These are phyloP conservation scores for Chaetomiaceae sp. DNA, from an alignment of 2,329 filamentous ascomycete genomes.

Conservation along the genomic window DNA sequence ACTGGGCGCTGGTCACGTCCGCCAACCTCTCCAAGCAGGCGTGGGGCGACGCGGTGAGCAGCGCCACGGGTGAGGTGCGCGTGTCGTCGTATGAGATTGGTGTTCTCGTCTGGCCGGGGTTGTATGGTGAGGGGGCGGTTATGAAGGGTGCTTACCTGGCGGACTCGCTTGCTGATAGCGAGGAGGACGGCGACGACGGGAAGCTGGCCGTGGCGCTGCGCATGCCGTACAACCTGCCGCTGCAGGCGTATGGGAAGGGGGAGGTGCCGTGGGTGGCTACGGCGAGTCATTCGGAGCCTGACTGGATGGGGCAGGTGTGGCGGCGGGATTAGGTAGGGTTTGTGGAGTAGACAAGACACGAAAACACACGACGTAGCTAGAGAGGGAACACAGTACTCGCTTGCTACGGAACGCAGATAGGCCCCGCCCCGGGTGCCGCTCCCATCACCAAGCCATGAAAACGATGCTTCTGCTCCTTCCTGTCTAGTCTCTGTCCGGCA, in stretches of 20 bases:
- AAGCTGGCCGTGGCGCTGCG: constrained; percentile 59
- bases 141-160: constrained; percentile 68
- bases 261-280: constrained; percentile 78
- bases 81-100: constrained; percentile 82
- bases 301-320: constrained; percentile 52
- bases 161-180: constrained; percentile 42
- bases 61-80: constrained; percentile 52
- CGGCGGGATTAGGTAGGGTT: constrained; percentile 4
- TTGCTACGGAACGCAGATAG: constrained; percentile 3
- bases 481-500: no score
- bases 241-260: constrained; percentile 56
- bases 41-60: constrained; percentile 64
- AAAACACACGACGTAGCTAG: background rate
- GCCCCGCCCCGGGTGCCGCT: no score
- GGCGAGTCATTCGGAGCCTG: constrained; percentile 52
- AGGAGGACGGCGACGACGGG: constrained; percentile 23
- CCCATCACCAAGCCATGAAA: no score
- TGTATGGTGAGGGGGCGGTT: constrained; percentile 43
- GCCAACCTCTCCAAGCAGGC: constrained; percentile 89
- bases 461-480: no score
- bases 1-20: constrained; percentile 85
- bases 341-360: background rate
- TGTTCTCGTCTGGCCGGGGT: constrained; percentile 72
- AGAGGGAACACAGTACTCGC: constrained; percentile 5
- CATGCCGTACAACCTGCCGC: constrained; percentile 77